Conservation (phyloP, 2,329 filamentous ascomycete genomes). For the Harringtonia aguacate region DNA sequence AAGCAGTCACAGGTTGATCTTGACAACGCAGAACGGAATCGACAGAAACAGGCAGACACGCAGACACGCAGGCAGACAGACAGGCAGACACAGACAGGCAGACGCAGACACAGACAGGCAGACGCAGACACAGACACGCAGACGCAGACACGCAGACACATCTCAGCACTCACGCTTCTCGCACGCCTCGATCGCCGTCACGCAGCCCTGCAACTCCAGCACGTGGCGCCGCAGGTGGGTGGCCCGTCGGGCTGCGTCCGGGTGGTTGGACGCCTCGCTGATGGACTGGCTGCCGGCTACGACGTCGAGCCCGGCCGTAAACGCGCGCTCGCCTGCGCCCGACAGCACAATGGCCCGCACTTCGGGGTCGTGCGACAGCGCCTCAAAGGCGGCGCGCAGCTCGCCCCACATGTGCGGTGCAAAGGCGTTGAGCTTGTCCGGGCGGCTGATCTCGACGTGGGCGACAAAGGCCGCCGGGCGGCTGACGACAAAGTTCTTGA, state of each 20-base stretch:
- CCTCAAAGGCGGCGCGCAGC: conserved; percentile 59
- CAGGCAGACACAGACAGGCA: too few relatives aligned
- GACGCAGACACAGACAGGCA: too few relatives aligned
- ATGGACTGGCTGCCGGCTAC: conserved; percentile 50
- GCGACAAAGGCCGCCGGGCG: conserved; percentile 63
- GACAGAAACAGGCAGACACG: too few relatives aligned
- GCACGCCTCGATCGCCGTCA: conserved; percentile 70
- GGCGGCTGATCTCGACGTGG: conserved; percentile 87
- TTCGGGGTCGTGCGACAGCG: conserved; percentile 59
- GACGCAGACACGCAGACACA: too few relatives aligned
- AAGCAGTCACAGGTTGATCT: background rate
- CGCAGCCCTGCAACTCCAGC: conserved; percentile 67
- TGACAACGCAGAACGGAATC: background rate
- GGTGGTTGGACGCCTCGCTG: conserved; percentile 32
- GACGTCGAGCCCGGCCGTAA: conserved; percentile 80
- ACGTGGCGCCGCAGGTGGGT: conserved; percentile 56
- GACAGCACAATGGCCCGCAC: conserved; percentile 72
- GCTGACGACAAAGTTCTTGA: conserved; percentile 33
- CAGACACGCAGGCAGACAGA: too few relatives aligned
- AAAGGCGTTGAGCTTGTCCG: conserved; percentile 82
- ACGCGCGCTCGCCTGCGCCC: conserved; percentile 72
- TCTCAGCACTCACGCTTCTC: conserved; percentile 59
- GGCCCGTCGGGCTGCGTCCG: conserved; percentile 56
- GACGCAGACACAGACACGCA: too few relatives aligned
- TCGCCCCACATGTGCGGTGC: conserved; percentile 78